Evolutionary conservation across 345 rosid genomes (phyloP), one percentile per base, ranked within the genome.

Genomic region (Eucalyptus regnans): DNA sequence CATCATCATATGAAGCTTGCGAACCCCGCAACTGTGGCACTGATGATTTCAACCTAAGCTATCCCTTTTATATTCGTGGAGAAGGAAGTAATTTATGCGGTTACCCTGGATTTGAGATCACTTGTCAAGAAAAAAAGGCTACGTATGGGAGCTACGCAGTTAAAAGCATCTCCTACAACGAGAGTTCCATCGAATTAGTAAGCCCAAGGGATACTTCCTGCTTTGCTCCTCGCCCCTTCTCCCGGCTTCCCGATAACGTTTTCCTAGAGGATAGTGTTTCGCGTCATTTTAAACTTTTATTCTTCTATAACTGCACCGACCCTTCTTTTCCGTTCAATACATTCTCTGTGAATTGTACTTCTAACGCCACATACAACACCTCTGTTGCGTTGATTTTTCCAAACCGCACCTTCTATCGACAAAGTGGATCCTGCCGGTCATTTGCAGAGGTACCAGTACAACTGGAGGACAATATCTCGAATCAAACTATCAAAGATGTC

Each of bases 401-500:
- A 11, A 27, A 27, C 7, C 1, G 0, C 5, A 62, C 33, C 33
- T 29, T 12, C 17, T 0, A 12, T 29, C 33, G 1, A 6, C 33
- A 62, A 12, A 4, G 4, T 62, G 68, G 33, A 3, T 29, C 68
- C 68, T 62, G 31, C 33, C 31, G n/a, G 33, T 23, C 51, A 27
- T 25, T 25, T 0, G 51, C 33, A 17, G 3, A 0, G 27, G 86
- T 41, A 31, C 54, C 86, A 17, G 86, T 84, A 48, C 20, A 84
- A 50, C 27, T 84, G 86, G 31, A 46, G 51, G 86, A 15, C 48
- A 17, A 18, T 16, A 17, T 44, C 33, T 16, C 31, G 33, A 27
- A 84, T 25, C 51, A 48, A 48, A 84, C 37, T 48, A 46, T 84
- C 15, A 6, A 84, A n/a, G 86, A 27, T 41, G 52, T 84, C 20